These are phyloP conservation scores for Micractinium conductrix DNA, from an alignment of 139 green algal genomes.

Conservation along the genomic window DNA sequence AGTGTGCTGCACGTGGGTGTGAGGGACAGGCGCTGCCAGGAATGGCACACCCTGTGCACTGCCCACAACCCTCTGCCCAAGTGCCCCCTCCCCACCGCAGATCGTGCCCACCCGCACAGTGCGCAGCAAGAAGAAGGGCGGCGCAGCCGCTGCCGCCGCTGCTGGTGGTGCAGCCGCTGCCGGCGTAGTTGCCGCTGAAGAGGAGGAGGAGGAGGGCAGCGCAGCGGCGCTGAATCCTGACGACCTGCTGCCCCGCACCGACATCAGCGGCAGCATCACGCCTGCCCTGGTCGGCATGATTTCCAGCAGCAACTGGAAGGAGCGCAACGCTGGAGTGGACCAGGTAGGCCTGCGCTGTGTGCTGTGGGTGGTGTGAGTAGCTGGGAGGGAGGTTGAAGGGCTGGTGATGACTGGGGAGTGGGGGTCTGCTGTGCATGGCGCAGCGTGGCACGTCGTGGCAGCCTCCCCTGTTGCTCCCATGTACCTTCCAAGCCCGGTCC, in stretches of 20 bases:
- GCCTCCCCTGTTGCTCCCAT: background rate
- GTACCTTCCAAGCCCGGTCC: background rate
- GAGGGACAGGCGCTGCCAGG: too few relatives aligned
- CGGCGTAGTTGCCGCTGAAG: background rate
- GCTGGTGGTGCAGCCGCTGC: background rate
- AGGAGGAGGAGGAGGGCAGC: background rate
- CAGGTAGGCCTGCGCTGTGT: too few relatives aligned
- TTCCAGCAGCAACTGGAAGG: constrained; percentile 90
- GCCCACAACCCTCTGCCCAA: background rate
- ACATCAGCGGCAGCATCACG: constrained; percentile 79
- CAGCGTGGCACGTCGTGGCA: background rate
- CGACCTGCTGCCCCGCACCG: constrained; percentile 78
- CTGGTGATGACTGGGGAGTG: background rate
- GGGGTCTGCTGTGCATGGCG: background rate
- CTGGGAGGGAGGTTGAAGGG: too few relatives aligned
- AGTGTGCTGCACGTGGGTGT: too few relatives aligned
- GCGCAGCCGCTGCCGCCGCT: background rate
- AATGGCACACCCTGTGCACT: too few relatives aligned
- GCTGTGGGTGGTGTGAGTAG: too few relatives aligned
- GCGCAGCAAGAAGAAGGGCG: constrained; percentile 34
- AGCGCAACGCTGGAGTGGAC: constrained; percentile 88
- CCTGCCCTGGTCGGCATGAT: constrained; percentile 60
- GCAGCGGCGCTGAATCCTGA: constrained; percentile 31
- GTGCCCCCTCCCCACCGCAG: constrained; percentile 21
- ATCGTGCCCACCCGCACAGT: constrained; percentile 50